Evolutionary conservation across 108 stramenopile species (phyloP), one percentile per base, ranked within the genome.

Genomic region (Nitzschia putrida): DNA sequence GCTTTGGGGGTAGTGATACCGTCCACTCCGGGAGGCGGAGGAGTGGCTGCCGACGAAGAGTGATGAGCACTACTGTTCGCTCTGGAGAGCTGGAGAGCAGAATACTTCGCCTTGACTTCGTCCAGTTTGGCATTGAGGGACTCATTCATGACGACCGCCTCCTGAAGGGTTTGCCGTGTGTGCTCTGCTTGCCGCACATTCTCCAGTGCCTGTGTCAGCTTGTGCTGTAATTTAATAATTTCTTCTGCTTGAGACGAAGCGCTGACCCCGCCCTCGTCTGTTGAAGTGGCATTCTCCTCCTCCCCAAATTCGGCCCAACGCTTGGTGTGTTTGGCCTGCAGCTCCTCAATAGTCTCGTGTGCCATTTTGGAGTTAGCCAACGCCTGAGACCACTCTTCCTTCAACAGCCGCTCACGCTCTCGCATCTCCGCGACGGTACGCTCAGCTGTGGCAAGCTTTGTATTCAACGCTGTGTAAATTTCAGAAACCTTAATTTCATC

Each of bases 151-250:
- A 61, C 63, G 40, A 85, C 72, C 12, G 88, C 80, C 65, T 95
- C 91, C 22, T 72, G 65, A 64, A 95, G 57, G n/a, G 86, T 77
- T 39, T 76, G 53, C 22, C 85, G 72, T 26, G 84, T 70, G 7
- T 74, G 61, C 53, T 91, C 89, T 51, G 85, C 81, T 39, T 89
- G 85, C 22, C 88, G 81, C 9, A 91, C 94, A 55, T 90, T 85
- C 50, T 93, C 94, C 21, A 91, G 53, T 20, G 90, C 88, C 66
- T 95, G 94, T 10, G 74, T 83, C 65, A 95, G 57, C 57, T 93
- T 95, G 67, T 85, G 90, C 68, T 90, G 85, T 41, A 95, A 73
- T 42, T 80, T 87, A 39, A 78, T 78, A 68, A 86, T 84, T 59
- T 76, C 79, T 83, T 88, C 77, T 22, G 85, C 82, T 39, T 67